phyloP scores from a whole-genome alignment of 305 asterid genomes.

The Fraxinus baroniana region DNA sequence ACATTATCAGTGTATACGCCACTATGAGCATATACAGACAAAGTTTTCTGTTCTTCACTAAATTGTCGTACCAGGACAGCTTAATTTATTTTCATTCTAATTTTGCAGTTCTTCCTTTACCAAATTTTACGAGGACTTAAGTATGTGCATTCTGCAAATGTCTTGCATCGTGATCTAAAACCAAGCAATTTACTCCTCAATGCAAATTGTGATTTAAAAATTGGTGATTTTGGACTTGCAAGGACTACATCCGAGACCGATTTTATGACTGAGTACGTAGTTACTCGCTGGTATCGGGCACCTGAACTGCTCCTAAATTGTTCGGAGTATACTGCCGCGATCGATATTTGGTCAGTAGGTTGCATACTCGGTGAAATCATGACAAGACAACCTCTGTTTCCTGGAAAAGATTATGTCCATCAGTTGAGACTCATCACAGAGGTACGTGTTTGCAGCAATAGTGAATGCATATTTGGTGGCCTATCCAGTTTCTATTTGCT shows the following conservation, averaged over 20 bases:
- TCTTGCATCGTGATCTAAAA: slow-evolving; percentile 56
- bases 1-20: background rate
- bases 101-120: slow-evolving; percentile 31
- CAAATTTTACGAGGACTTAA: slow-evolving; percentile 47
- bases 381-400: slow-evolving; percentile 30
- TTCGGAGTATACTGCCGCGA: slow-evolving; percentile 50
- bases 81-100: slow-evolving; percentile 10
- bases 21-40: no score
- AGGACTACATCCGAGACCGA: slow-evolving; percentile 58
- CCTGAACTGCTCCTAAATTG: slow-evolving; percentile 55
- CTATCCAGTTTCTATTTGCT: no score
- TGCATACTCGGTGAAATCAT: slow-evolving; percentile 59
- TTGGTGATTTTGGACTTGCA: slow-evolving; percentile 64
- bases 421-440: slow-evolving; percentile 34
- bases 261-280: slow-evolving; percentile 61
- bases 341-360: slow-evolving; percentile 65
- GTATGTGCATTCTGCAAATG: slow-evolving; percentile 54
- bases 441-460: slow-evolving; percentile 5
- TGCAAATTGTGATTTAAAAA: slow-evolving; percentile 52
- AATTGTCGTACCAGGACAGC: no score
- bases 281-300: slow-evolving; percentile 60
- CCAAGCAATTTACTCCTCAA: slow-evolving; percentile 59
- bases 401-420: slow-evolving; percentile 34
- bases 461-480: no score
- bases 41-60: background rate